These are phyloP conservation scores for Pichia nakasei DNA, from an alignment of 805 yeast genomes.

Conservation along the genomic window DNA sequence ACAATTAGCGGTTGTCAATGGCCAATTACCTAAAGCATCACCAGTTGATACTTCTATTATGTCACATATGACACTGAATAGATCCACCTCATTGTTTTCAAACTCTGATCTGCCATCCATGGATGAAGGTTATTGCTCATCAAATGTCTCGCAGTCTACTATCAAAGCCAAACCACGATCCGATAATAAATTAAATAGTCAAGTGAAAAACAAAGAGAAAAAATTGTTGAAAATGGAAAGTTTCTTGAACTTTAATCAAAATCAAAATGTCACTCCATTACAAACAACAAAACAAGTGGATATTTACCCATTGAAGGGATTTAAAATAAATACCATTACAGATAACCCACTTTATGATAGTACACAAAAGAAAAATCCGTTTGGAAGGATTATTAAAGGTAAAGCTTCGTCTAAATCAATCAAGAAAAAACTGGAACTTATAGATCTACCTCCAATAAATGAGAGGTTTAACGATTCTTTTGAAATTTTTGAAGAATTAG, in stretches of 20 bases:
- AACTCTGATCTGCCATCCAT: constrained; percentile 3
- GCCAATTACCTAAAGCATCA: background rate
- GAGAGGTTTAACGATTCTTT: constrained; percentile 5
- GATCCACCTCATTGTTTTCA: constrained; percentile 7
- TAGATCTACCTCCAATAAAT: constrained; percentile 9
- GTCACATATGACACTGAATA: background rate
- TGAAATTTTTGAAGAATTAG: background rate
- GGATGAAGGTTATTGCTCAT: constrained; percentile 2
- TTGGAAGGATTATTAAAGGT: background rate
- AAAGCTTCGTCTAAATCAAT: background rate
- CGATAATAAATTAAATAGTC: background rate
- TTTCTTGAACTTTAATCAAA: constrained; percentile 15
- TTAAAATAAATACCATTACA: constrained; percentile 1
- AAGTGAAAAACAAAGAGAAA: too few species aligned
- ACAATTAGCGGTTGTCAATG: constrained; percentile 19
- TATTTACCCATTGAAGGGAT: constrained; percentile 5
- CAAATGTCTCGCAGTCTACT: background rate
- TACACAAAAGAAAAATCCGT: background rate
- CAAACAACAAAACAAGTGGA: background rate
- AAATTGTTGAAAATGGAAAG: constrained; percentile 24
- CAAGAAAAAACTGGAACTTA: constrained; percentile 1
- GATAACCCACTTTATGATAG: constrained; percentile 5
- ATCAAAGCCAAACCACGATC: background rate
- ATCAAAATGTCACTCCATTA: background rate
- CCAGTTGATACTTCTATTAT: background rate